phyloP scores from a whole-genome alignment of 306 rosid genomes.

The Acacia melanoxylon region DNA sequence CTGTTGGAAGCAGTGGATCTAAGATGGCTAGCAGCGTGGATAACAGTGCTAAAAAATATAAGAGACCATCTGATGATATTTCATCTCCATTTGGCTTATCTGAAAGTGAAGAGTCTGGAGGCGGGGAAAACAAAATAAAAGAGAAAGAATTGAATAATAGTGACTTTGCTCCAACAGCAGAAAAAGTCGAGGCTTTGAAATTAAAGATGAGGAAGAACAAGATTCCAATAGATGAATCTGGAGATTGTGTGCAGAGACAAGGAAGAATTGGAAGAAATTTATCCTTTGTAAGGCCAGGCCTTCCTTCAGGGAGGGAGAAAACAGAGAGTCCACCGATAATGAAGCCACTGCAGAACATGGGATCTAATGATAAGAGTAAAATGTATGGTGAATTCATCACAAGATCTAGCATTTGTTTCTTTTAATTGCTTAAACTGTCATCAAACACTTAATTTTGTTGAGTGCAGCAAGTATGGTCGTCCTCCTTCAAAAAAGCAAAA shows the following conservation, averaged over 20 bases:
- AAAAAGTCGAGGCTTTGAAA: constrained; percentile 52
- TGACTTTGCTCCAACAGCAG: constrained; percentile 45
- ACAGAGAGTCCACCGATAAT: constrained; percentile 44
- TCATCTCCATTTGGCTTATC: constrained; percentile 74
- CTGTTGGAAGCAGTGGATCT: constrained; percentile 56
- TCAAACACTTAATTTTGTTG: constrained; percentile 26
- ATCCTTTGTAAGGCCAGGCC: constrained; percentile 50
- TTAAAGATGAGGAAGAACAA: constrained; percentile 64
- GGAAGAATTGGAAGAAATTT: constrained; percentile 82
- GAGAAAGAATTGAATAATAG: constrained; percentile 49
- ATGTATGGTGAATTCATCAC: constrained; percentile 45
- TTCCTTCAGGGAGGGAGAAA: constrained; percentile 63
- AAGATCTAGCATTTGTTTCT: constrained; percentile 18
- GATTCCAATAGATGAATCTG: constrained; percentile 54
- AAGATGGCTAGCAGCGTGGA: constrained; percentile 50
- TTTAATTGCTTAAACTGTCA: not conserved
- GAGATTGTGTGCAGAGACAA: constrained; percentile 62
- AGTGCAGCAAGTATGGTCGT: constrained; percentile 75
- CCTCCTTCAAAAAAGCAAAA: constrained; percentile 83
- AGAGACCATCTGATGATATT: constrained; percentile 53
- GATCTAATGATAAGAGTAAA: constrained; percentile 63
- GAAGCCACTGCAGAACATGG: constrained; percentile 58
- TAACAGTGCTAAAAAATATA: constrained; percentile 48
- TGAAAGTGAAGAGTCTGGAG: constrained; percentile 84
- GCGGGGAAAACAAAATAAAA: constrained; percentile 64